A percentile compares a stretch with the other conserved stretches of the same genome.
These are phyloP conservation scores for Thelonectria olida DNA, from an alignment of 2,329 filamentous ascomycete species.

Conservation along the genomic window DNA sequence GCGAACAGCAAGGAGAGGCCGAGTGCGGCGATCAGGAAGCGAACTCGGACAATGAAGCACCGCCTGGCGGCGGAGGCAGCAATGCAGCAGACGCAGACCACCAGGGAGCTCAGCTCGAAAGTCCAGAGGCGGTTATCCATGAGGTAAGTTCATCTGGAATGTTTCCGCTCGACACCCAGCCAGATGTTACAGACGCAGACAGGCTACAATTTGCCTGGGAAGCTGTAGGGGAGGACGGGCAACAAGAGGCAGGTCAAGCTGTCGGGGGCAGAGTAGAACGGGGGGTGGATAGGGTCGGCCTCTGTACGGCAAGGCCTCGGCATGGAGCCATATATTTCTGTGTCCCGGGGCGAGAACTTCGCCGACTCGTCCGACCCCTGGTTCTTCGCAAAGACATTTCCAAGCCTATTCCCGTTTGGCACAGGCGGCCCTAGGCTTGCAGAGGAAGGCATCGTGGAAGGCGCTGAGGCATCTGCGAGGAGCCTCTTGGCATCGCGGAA, in stretches of 20 bases:
- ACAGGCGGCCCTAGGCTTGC: slow-evolving; percentile 11
- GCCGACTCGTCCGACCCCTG: slow-evolving; percentile 18
- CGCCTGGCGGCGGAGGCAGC: too few relatives aligned
- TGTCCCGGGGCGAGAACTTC: slow-evolving; percentile 18
- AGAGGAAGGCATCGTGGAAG: neutral
- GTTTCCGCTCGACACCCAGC: neutral
- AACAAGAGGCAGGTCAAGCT: neutral
- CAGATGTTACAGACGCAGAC: neutral
- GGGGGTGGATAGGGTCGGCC: slow-evolving; percentile 1
- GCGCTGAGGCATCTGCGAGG: neutral
- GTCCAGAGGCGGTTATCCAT: too few relatives aligned
- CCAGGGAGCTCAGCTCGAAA: too few relatives aligned
- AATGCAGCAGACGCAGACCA: too few relatives aligned
- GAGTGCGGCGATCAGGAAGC: too few relatives aligned
- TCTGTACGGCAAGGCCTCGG: neutral
- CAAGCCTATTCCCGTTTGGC: slow-evolving; percentile 21
- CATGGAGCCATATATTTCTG: slow-evolving; percentile 12
- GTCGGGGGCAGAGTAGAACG: neutral
- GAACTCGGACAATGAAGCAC: too few relatives aligned
- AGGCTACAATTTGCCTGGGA: neutral
- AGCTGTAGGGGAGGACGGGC: neutral
- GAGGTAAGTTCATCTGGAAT: neutral
- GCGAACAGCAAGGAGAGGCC: too few relatives aligned
- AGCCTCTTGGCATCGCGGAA: slow-evolving; percentile 3
- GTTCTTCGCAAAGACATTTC: slow-evolving; percentile 28